These are phyloP conservation scores for Phaffia tasmanica DNA, from an alignment of 768 basidiomycete genomes.

Conservation along the genomic window DNA sequence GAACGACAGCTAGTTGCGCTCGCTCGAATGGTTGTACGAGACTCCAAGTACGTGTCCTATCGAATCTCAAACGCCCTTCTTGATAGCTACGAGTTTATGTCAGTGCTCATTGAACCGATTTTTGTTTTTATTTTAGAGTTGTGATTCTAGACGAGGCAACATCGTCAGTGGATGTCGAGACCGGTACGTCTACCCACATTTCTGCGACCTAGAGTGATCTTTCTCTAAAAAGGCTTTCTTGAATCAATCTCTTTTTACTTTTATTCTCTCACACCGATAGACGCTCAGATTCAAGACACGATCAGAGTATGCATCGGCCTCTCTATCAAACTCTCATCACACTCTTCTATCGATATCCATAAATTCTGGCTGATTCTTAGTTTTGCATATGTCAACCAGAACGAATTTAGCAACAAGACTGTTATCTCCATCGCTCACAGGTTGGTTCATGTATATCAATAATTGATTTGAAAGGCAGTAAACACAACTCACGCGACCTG, in stretches of 20 bases:
- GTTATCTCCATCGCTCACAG: constrained; percentile 75
- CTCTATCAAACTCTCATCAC: constrained; percentile 25
- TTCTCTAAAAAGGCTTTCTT: too few relatives aligned
- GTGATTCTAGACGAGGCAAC: constrained; percentile 77
- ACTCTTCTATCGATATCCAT: neutral
- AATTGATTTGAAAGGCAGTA: too few relatives aligned
- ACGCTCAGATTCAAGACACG: neutral
- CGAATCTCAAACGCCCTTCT: constrained; percentile 45
- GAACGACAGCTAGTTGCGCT: constrained; percentile 24
- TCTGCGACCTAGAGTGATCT: too few relatives aligned
- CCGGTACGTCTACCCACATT: neutral
- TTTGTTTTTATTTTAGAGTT: constrained; percentile 26
- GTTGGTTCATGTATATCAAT: constrained; percentile 29
- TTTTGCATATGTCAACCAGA: constrained; percentile 82
- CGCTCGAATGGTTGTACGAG: constrained; percentile 54
- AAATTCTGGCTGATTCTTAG: constrained; percentile 38
- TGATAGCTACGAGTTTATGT: too few relatives aligned
- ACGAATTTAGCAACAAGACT: constrained; percentile 73
- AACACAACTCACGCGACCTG: too few relatives aligned
- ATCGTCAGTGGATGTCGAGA: constrained; percentile 63
- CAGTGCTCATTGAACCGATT: neutral
- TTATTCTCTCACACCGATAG: too few relatives aligned
- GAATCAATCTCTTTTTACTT: too few relatives aligned
- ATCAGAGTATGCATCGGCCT: constrained; percentile 2
- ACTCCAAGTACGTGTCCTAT: constrained; percentile 63